A percentile compares a stretch with the other conserved stretches of the same genome.
These are phyloP conservation scores for Crithidia thermophila DNA, from an alignment of 208 protist species.

Conservation along the genomic window DNA sequence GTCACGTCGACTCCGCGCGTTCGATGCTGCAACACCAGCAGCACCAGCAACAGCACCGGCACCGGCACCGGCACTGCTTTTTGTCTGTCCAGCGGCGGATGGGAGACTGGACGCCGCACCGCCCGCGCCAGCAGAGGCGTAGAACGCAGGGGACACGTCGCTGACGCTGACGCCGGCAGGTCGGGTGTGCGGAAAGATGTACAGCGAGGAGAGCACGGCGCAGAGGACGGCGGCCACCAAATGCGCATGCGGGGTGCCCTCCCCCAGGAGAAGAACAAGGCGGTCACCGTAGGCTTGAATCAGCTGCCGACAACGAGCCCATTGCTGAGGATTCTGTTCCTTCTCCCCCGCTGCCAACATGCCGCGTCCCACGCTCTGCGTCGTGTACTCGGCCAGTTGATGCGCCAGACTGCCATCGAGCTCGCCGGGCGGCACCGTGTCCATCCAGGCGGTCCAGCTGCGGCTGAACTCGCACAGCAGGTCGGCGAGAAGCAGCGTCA, in stretches of 20 bases:
- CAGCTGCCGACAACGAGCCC: slow-evolving; percentile 18
- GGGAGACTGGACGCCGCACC: background rate
- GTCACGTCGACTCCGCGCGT: slow-evolving; percentile 23
- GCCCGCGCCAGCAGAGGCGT: background rate
- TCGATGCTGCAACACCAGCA: background rate
- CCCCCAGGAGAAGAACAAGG: slow-evolving; percentile 46
- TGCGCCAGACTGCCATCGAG: slow-evolving; percentile 12
- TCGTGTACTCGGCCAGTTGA: slow-evolving; percentile 14
- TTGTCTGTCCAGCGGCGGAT: background rate
- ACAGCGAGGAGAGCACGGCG: slow-evolving; percentile 45
- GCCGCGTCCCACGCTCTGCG: slow-evolving; percentile 11
- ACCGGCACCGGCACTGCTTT: slow-evolving; percentile 1
- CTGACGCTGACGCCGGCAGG: slow-evolving; percentile 1
- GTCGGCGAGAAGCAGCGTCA: slow-evolving; percentile 29
- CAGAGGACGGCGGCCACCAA: slow-evolving; percentile 56
- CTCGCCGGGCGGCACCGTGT: slow-evolving; percentile 4
- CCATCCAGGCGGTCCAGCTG: slow-evolving; percentile 19
- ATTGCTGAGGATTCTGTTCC: no score
- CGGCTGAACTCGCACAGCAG: slow-evolving; percentile 27
- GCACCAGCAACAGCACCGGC: background rate
- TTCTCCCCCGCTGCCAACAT: background rate
- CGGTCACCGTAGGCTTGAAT: slow-evolving; percentile 30
- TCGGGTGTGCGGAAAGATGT: slow-evolving; percentile 48
- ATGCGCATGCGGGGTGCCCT: slow-evolving; percentile 47
- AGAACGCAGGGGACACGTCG: background rate